These are phyloP conservation scores for Gleditsia sinensis DNA, from an alignment of 306 rosid genomes.

Conservation along the genomic window DNA sequence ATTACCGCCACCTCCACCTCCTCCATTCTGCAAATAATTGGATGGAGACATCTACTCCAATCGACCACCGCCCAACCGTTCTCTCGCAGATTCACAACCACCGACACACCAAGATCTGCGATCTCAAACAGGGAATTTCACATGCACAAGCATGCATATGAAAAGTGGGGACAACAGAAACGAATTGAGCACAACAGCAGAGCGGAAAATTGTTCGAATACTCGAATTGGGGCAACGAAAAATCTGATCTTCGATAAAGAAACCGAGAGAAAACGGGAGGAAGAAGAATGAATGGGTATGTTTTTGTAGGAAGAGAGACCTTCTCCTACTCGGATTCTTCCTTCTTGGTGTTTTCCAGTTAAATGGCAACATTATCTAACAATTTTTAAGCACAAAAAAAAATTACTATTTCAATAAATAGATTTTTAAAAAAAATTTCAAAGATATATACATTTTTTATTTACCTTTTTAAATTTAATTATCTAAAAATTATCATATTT, in stretches of 20 bases:
- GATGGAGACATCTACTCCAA: slow-evolving; percentile 48
- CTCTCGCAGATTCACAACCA: neutral
- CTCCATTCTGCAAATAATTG: slow-evolving; percentile 26
- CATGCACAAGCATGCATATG: slow-evolving; percentile 6
- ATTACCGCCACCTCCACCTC: slow-evolving; percentile 23
- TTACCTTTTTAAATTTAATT: too few relatives aligned
- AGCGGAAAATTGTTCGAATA: neutral
- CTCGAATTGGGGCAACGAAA: slow-evolving; percentile 44
- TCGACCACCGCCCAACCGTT: neutral
- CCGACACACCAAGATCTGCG: slow-evolving; percentile 24
- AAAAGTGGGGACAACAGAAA: neutral
- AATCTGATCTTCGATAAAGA: slow-evolving; percentile 38
- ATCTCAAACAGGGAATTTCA: neutral
- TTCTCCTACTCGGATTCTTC: neutral
- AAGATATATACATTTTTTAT: too few relatives aligned
- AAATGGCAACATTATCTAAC: neutral
- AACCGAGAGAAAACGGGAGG: slow-evolving; percentile 14
- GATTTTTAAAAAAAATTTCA: too few relatives aligned
- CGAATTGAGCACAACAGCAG: neutral
- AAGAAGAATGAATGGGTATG: slow-evolving; percentile 1
- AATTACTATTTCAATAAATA: too few relatives aligned
- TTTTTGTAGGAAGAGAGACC: neutral
- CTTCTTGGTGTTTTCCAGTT: neutral
- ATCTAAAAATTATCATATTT: too few relatives aligned
- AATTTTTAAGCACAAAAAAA: neutral